Evolutionary conservation across 805 yeast genomes (phyloP), one percentile per base, ranked within the genome.

Genomic region (Zygoascus bituminiphila): DNA sequence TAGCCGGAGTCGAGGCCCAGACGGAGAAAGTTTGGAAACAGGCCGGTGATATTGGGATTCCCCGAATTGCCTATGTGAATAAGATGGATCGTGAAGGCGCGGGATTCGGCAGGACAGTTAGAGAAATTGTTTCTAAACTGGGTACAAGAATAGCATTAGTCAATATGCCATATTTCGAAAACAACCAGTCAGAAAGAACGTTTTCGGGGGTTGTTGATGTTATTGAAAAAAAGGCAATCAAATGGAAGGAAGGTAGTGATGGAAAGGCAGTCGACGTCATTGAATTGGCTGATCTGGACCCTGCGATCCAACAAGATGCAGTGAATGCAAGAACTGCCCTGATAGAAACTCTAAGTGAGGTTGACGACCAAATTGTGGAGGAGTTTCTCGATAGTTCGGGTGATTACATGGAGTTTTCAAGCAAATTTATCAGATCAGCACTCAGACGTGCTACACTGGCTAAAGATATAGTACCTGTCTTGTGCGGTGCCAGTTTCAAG

Each of bases 81-180:
- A 93, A 93, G 64, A 89, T 93, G 98, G 98, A 93, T 67, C 74
- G 98, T 51, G 84, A 81, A 14, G 98, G 98, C 19, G 96, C 98
- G 1, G 96, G 97, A 0, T 93, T 80, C 62, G 82, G 95, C 53
- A 72, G 96, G 49, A 87, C 97, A 0, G 94, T 88, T 5, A 80
- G 79, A 55, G 97, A 91, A 56, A 75, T 93, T 22, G 83, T 88
- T 12, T 66, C 79, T 19, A 84, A 85, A 59, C 69, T 93, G 50
- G 79, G 79, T 15, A 86, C 95, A 0, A 73, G 82, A 35, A 88
- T 82, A 1, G 84, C 81, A 0, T 63, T 88, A 29, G 71, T 86
- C n/a, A 88, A 83, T 52, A 67, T 85, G 8, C 98, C 98, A 0
- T 75, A 78, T 54, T 88, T 85, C 59, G 66, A 71, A 35, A 74